Evolutionary conservation across 305 asterid genomes (phyloP).

Genomic region (Solanum hybrid): DNA sequence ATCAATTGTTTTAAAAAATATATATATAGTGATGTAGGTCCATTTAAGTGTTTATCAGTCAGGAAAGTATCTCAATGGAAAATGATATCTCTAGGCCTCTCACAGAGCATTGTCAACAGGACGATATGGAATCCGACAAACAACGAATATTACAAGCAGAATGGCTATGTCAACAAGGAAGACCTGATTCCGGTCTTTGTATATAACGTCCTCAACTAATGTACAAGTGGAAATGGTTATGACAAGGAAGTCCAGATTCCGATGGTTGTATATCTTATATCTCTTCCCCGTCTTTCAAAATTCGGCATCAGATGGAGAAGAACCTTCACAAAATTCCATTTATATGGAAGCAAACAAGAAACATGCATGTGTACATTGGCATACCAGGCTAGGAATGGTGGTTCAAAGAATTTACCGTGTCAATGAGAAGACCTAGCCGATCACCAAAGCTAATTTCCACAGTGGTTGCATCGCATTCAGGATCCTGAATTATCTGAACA

Average conservation of each 20-base stretch:
- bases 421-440: constrained; percentile 94
- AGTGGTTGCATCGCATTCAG: constrained; percentile 72
- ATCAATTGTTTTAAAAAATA: not conserved
- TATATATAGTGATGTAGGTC: not conserved
- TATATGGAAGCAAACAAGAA: not conserved
- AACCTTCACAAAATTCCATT: not conserved
- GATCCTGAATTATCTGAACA: constrained; percentile 85
- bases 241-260: not conserved
- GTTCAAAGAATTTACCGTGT: constrained; percentile 52
- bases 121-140: not conserved
- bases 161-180: not conserved
- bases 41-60: not conserved
- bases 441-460: constrained; percentile 96
- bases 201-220: not conserved
- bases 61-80: not conserved
- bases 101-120: not conserved
- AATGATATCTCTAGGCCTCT: not conserved
- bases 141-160: not conserved
- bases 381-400: not conserved
- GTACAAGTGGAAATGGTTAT: not conserved
- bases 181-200: not conserved
- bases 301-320: not conserved
- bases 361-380: not conserved
- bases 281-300: not conserved
- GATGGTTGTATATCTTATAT: not conserved